Percentiles rank a stretch among this genome's conserved stretches.
These are phyloP conservation scores for Digitaria exilis DNA, from an alignment of 202 grass and related monocot genomes.

Conservation along the genomic window DNA sequence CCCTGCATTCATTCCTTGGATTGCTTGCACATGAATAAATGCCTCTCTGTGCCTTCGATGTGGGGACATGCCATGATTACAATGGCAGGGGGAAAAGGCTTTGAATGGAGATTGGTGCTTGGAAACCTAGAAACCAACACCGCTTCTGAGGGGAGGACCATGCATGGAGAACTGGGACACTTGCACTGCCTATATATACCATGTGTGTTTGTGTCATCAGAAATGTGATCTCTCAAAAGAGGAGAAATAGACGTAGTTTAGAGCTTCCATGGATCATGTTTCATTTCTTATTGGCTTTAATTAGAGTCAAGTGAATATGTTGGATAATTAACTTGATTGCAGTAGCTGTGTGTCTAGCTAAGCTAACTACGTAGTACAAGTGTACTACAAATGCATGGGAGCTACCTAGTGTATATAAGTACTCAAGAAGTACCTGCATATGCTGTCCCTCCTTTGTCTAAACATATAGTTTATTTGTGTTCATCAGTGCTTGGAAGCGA, in stretches of 20 bases:
- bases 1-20: constrained; percentile 40
- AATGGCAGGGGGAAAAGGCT: constrained; percentile 54
- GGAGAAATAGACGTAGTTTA: constrained; percentile 39
- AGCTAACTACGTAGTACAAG: neutral
- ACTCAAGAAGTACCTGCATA: constrained; percentile 18
- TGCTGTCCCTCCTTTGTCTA: neutral
- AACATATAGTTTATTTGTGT: too few relatives aligned
- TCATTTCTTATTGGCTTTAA: neutral
- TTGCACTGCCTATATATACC: neutral
- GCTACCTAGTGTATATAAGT: neutral
- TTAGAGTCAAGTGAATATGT: neutral
- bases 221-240: constrained; percentile 54
- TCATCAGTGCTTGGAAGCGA: too few relatives aligned
- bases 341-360: constrained; percentile 7
- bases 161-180: constrained; percentile 51
- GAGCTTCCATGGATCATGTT: constrained; percentile 35
- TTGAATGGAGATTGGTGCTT: constrained; percentile 68
- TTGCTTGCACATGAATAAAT: constrained; percentile 46
- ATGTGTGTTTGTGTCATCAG: neutral
- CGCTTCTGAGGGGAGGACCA: constrained; percentile 20
- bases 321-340: constrained; percentile 2
- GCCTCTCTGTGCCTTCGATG: constrained; percentile 47
- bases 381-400: too few relatives aligned
- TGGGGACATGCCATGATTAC: constrained; percentile 61
- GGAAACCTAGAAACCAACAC: constrained; percentile 61